These are phyloP conservation scores for Podila horticola DNA, from an alignment of 192 early-diverging fungal species.

Conservation along the genomic window DNA sequence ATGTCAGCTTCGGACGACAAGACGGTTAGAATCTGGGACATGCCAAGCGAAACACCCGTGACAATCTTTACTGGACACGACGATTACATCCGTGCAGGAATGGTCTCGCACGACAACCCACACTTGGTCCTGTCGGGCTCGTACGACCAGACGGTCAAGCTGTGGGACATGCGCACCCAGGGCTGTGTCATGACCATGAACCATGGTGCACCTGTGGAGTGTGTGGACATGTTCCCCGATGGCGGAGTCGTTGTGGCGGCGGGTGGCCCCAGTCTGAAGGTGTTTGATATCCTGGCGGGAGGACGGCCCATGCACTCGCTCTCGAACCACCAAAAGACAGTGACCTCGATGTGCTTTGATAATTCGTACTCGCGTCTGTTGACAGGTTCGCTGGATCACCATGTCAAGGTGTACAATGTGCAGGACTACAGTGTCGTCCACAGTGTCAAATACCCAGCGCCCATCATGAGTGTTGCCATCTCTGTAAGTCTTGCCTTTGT, in stretches of 20 bases:
- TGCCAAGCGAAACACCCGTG: constrained; percentile 80
- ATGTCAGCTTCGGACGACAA: constrained; percentile 92
- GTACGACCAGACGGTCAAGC: constrained; percentile 94
- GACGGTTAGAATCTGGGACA: constrained; percentile 95
- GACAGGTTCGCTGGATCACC: constrained; percentile 93
- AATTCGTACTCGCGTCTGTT: constrained; percentile 78
- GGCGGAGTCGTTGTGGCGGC: constrained; percentile 82
- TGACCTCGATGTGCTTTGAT: constrained; percentile 91
- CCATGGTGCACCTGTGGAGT: constrained; percentile 91
- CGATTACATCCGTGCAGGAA: constrained; percentile 90
- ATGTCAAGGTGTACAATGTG: constrained; percentile 94
- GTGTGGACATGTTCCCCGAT: constrained; percentile 84
- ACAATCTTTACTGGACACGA: constrained; percentile 82
- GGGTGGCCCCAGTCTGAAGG: constrained; percentile 82
- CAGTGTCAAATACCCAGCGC: constrained; percentile 89
- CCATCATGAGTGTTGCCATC: constrained; percentile 89
- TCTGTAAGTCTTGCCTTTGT: constrained; percentile 64
- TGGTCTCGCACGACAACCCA: constrained; percentile 79
- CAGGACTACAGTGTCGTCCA: constrained; percentile 88
- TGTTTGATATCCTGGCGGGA: constrained; percentile 90
- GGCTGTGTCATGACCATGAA: constrained; percentile 78
- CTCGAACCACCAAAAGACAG: constrained; percentile 96
- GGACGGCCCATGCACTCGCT: constrained; percentile 80
- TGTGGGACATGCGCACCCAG: constrained; percentile 91
- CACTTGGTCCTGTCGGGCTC: constrained; percentile 87